Conservation (phyloP, 2,329 filamentous ascomycete species). For the Fusarium annulatum region DNA sequence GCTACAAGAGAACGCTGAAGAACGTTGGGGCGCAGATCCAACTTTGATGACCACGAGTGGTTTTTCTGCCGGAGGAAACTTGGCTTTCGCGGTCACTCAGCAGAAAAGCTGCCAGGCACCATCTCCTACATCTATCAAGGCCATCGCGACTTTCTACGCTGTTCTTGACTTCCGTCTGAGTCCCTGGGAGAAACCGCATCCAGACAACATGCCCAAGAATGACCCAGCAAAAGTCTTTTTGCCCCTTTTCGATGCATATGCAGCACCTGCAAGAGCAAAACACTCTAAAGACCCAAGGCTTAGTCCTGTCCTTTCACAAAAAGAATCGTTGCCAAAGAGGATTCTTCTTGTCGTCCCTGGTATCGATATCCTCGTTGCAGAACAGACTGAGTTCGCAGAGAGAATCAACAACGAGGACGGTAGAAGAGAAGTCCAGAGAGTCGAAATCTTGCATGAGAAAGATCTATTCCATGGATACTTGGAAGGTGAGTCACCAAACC, state of each 20-base stretch:
- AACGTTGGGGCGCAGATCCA: slow-evolving; percentile 52
- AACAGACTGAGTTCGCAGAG: slow-evolving; percentile 54
- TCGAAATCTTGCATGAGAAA: slow-evolving; percentile 40
- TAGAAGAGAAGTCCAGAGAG: slow-evolving; percentile 2
- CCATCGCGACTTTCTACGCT: slow-evolving; percentile 54
- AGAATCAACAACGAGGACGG: slow-evolving; percentile 45
- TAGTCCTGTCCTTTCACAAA: slow-evolving; percentile 50
- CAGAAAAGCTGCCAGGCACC: slow-evolving; percentile 37
- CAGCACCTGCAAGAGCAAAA: slow-evolving; percentile 44
- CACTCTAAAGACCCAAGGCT: slow-evolving; percentile 50
- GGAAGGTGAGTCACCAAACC: slow-evolving; percentile 28
- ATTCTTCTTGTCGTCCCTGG: slow-evolving; percentile 55
- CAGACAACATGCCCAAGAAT: slow-evolving; percentile 45
- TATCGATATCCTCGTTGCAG: slow-evolving; percentile 55
- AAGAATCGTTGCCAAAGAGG: slow-evolving; percentile 50
- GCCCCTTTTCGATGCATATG: slow-evolving; percentile 58
- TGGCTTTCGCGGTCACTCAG: slow-evolving; percentile 53
- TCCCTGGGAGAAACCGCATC: slow-evolving; percentile 55
- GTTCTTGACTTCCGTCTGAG: slow-evolving; percentile 53
- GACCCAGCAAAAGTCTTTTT: slow-evolving; percentile 54
- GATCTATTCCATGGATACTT: slow-evolving; percentile 47
- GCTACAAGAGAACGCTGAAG: slow-evolving; percentile 52
- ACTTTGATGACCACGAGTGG: slow-evolving; percentile 57
- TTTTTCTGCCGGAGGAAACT: slow-evolving; percentile 57
- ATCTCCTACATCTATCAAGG: slow-evolving; percentile 49